Base-by-base conservation (phyloP, 495 filamentous ascomycete species). In the Podospora sp. region DNA sequence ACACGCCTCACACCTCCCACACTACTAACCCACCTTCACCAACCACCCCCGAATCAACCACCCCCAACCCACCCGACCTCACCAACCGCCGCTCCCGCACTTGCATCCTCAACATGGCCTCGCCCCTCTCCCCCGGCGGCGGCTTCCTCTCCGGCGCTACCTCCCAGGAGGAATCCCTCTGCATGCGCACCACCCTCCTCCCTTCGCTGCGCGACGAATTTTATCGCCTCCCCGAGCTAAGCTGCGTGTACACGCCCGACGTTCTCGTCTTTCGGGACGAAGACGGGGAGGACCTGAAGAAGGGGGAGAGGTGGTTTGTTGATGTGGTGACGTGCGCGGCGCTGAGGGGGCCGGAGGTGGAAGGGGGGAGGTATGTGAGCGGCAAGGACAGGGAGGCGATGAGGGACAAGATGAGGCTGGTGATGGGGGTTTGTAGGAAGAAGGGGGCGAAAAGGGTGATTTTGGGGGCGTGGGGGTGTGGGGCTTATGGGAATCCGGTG, bases 391-490 rank as follows among this genome's bases (percentile, higher is more conserved):
- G 82, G 22, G 80, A 85, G 16, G 59, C 82, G 9, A 88, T 83
- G 71, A 78, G 83, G 65, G 73, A 76, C 16, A 91, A 90, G 72
- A 89, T 91, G 78, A 76, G 84, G 27, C 65, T 82, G n/a, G 82
- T 86, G 14, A 77, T 92, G 61, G 82, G 87, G 11, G 75, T 89
- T 24, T 83, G 88, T 60, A 82, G 75, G 12, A 60, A 76, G 21
- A 84, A 85, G 36, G 80, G 79, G 1, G 83, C 86, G 67, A 72
- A 74, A 14, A 78, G 75, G 69, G 71, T 92, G 12, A 84, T 92
- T 24, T 78, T 93, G 1, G 89, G 90, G 0, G 89, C 89, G 0
- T 78, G 91, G 75, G 90, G 90, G 1, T 91, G 89, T 71, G 89
- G 89, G 6, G 88, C 82, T 0, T 91, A 89, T 73, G 77, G 73